A percentile compares a stretch with the other conserved stretches of the same genome.
phyloP scores from a whole-genome alignment of 352 stramenopile species.

The Globisporangium nodosum region DNA sequence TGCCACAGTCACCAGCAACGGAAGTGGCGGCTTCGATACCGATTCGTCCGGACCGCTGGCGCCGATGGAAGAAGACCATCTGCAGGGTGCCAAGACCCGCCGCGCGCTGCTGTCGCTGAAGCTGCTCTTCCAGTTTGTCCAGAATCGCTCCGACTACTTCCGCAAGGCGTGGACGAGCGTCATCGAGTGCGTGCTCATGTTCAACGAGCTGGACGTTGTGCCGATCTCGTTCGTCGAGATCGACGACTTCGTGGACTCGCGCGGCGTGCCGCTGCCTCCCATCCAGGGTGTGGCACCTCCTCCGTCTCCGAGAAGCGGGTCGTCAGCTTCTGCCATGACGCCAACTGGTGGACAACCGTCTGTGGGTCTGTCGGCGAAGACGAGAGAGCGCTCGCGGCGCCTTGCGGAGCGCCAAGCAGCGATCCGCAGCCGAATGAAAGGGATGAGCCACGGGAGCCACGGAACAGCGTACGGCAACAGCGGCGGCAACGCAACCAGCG shows the following conservation, averaged over 20 bases:
- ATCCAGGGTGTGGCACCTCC: slow-evolving; percentile 37
- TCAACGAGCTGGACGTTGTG: slow-evolving; percentile 83
- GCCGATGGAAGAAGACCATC: slow-evolving; percentile 52
- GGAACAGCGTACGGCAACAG: slow-evolving; percentile 37
- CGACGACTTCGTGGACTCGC: slow-evolving; percentile 84
- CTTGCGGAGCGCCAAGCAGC: slow-evolving; percentile 77
- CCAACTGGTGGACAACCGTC: slow-evolving; percentile 6
- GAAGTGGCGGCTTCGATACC: background rate
- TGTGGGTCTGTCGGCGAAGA: slow-evolving; percentile 71
- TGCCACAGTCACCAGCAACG: background rate
- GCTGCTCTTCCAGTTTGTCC: slow-evolving; percentile 80
- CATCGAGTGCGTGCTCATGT: slow-evolving; percentile 84
- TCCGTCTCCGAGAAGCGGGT: slow-evolving; percentile 14
- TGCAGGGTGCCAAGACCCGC: slow-evolving; percentile 69
- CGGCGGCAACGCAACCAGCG: slow-evolving; percentile 25
- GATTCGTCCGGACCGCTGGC: background rate
- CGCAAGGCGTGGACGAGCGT: slow-evolving; percentile 77
- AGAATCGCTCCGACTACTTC: slow-evolving; percentile 74
- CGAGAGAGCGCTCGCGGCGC: slow-evolving; percentile 65
- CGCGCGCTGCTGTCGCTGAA: slow-evolving; percentile 73
- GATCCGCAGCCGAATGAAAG: slow-evolving; percentile 79
- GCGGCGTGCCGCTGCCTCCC: slow-evolving; percentile 71
- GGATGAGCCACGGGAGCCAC: slow-evolving; percentile 53
- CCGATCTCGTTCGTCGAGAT: slow-evolving; percentile 85
- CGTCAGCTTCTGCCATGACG: slow-evolving; percentile 8